These are phyloP conservation scores for Immersiporthe knoxdaviesiana DNA, from an alignment of 2,329 filamentous ascomycete species.

Conservation along the genomic window DNA sequence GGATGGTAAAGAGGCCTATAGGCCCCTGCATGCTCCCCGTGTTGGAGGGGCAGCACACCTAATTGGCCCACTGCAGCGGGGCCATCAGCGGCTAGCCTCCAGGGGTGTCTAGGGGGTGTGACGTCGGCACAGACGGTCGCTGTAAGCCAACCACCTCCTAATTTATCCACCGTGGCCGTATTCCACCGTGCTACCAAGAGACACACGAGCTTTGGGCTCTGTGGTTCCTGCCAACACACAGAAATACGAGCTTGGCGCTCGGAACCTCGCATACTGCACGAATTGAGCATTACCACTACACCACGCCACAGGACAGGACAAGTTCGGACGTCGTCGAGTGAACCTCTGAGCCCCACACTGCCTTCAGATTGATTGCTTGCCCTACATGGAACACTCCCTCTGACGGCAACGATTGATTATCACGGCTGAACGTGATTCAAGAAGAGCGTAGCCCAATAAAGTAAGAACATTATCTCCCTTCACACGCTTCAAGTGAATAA, in stretches of 20 bases:
- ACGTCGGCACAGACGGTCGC: conserved; percentile 25
- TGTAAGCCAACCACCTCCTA: conserved; percentile 19
- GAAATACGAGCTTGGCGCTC: conserved; percentile 7
- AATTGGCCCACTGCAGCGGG: conserved; percentile 12
- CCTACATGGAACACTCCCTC: neutral
- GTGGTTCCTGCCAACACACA: neutral
- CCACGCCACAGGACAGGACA: too few relatives aligned
- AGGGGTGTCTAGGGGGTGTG: conserved; percentile 12
- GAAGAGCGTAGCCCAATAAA: neutral
- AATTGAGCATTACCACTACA: neutral
- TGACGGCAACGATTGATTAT: neutral
- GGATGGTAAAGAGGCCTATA: neutral
- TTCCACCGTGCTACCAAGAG: neutral
- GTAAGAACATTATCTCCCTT: neutral
- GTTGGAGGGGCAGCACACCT: conserved; percentile 14
- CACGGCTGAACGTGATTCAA: neutral
- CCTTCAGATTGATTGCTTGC: neutral
- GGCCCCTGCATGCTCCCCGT: conserved; percentile 20
- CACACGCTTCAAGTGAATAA: neutral
- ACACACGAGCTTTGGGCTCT: conserved; percentile 3
- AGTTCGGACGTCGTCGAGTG: too few relatives aligned
- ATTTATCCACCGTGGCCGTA: conserved; percentile 21
- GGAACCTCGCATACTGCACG: neutral
- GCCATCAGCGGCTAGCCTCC: neutral
- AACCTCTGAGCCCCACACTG: neutral